Evolutionary conservation across 2,329 filamentous ascomycete genomes (phyloP), one percentile per base, ranked within the genome.

Genomic region (Pseudocercospora pini-densiflorae): DNA sequence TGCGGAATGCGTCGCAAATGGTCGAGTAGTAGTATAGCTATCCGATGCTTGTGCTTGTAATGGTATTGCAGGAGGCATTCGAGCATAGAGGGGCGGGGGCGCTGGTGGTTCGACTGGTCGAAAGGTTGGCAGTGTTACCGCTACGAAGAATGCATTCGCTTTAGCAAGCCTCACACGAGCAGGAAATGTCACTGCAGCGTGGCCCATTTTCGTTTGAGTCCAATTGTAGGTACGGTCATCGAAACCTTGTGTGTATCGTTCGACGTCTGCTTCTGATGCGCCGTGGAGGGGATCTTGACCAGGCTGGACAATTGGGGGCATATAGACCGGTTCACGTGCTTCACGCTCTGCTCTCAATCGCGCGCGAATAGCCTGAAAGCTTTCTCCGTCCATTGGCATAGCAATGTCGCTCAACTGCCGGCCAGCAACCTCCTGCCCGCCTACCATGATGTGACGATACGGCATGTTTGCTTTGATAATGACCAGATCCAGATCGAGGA

Each of bases 271-370:
- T 49, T 83, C 80, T 2, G 72, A 70, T 8, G 83, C 74, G 24
- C 75, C 74, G 16, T 79, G 76, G 55, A 84, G 73, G 10, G 80
- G 79, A 69, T 83, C 81, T 45, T 82, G 77, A 4, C 80, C 73
- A 10, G 77, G 77, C 16, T 79, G 79, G n/a, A 76, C 67, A 24
- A 85, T 85, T 5, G 83, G 82, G 24, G 84, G 80, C 74, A 85
- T 80, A 68, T 83, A 84, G 29, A 82, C 74, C 14, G 84, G 83
- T 63, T 85, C 83, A 43, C 81, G 78, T 31, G 77, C 75, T 47
- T 83, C 81, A 58, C 81, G 74, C 68, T 86, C 84, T 43, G 81
- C 78, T 43, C 82, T 77, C 58, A 86, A 73, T 16, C 80, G 77
- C 58, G 78, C 80, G 47, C 81, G 79, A 36, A 86, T 75, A 14